Evolutionary conservation across 768 basidiomycete species (phyloP), one percentile per base, ranked within the genome.

Genomic region (Coprinopsis cinerea): DNA sequence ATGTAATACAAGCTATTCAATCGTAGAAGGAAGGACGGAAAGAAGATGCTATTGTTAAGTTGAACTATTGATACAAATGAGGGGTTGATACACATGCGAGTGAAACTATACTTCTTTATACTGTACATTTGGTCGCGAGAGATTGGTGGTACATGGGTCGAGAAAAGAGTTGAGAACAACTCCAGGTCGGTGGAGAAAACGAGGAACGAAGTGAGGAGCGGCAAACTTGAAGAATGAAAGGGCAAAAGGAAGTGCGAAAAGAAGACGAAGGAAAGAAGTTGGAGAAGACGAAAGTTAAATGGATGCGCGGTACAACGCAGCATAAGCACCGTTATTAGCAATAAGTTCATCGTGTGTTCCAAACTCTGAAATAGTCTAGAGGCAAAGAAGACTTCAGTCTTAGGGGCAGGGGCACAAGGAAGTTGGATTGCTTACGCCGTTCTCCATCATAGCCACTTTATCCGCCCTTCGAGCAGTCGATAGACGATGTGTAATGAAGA

Each of bases 371-470:
- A 89, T 82, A 2, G 77, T 83, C 85, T 88, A 28, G 4, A 44
- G 17, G 7, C 36, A 39, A 39, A 39, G 18, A 39, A 18, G 17
- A 17, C 11, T 9, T 18, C 7, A 39, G 36, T 6, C 36, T 10
- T 6, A 18, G 10, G 18, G 18, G 18, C 10, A 39, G 7, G 30
- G 30, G 30, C 30, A 32, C 30, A 6, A 34, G 20, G n/a, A 32
- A 25, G 7, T 17, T 25, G 49, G 42, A 49, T 23, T 10, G 61
- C 67, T 57, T 64, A 78, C 77, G 65, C 88, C 88, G 58, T 77
- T 75, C 57, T 89, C 83, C 85, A 90, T 88, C 82, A 89, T 85
- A 36, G 85, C 88, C 55, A 90, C 79, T 67, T 88, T 89, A 69
- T 92, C 87, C 54, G 89, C 89, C 36, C 85, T 79, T 2, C 87